These are phyloP conservation scores for Coffea eugenioides DNA, from an alignment of 257 asterid genomes.

Conservation along the genomic window DNA sequence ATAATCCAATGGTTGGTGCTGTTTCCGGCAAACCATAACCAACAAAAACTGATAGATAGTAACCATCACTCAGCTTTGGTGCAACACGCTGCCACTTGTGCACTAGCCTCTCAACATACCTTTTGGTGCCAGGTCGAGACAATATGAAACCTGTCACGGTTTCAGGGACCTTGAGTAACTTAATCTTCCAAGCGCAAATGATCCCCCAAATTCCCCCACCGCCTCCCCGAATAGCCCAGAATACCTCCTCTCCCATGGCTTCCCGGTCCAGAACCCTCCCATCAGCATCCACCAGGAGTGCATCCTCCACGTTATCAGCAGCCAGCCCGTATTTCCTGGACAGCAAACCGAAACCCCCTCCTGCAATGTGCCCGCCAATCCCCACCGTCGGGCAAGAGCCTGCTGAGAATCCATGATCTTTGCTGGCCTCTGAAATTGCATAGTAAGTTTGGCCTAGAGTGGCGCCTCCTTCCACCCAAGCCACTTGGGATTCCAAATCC, in stretches of 20 bases:
- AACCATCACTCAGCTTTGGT: constrained; percentile 40
- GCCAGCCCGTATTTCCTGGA: constrained; percentile 74
- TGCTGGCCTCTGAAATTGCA: constrained; percentile 42
- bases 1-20: constrained; percentile 27
- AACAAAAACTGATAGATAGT: constrained; percentile 50
- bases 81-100: constrained; percentile 65
- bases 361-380: constrained; percentile 66
- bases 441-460: constrained; percentile 63
- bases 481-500: constrained; percentile 35
- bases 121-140: constrained; percentile 41
- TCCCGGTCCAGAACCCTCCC: constrained; percentile 53
- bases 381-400: constrained; percentile 89
- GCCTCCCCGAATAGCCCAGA: constrained; percentile 88
- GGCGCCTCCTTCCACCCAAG: constrained; percentile 78
- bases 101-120: constrained; percentile 26
- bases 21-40: constrained; percentile 47
- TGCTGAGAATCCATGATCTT: constrained; percentile 50
- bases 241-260: constrained; percentile 80
- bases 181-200: constrained; percentile 66
- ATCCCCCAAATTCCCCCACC: constrained; percentile 79
- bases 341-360: constrained; percentile 71
- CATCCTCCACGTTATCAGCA: constrained; percentile 74
- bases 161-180: constrained; percentile 36
- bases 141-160: constrained; percentile 44
- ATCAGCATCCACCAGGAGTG: constrained; percentile 50